Base-by-base conservation (phyloP, 2,329 filamentous ascomycete genomes). In the Botryotinia globosa region DNA sequence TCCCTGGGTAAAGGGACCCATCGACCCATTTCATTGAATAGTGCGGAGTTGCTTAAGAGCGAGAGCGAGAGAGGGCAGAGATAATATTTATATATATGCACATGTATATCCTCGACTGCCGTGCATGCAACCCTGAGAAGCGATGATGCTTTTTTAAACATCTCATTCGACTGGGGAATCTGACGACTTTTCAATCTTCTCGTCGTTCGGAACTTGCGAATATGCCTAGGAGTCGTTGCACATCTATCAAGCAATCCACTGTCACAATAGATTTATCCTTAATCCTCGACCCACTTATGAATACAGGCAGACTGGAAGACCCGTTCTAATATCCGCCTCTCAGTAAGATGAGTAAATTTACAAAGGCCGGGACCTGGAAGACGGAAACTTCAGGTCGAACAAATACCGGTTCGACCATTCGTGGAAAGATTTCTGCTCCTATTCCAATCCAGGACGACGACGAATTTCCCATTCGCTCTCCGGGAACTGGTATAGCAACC, bases 381-480 rank as follows among this genome's bases (percentile, higher is more conserved):
- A 59, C 71, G 37, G 75, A 76, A 45, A 71, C 45, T 51, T 74
- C 74, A 54, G 73, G 59, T 69, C 74, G 76, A 67, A 64, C 74
- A 45, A 84, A 83, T 76, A 80, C 82, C 56, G 81, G 80, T 72
- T 85, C 85, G 37, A 78, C 78, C 48, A 86, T 90, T 74, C 86
- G 88, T 56, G 88, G 88, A 74, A 87, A 85, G 76, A 76, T 90
- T 74, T 90, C 88, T 44, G 85, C 84, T 10, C 89, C 89, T 22
- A 90, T 90, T 65, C 88, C 88, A 2, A 86, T 90, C 72, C 75
- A 83, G 58, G 86, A 87, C 73, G 86, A 85, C 76, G 84, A 88
- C 74, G 87, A 88, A 73, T 87, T 88, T 76, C 84, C 86, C 18
- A 85, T 87, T 65, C 82, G 85, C 68, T 83, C 83, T 44, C 83